These are phyloP conservation scores for Olyra latifolia DNA, from an alignment of 176 grass and related monocot species.

Conservation along the genomic window DNA sequence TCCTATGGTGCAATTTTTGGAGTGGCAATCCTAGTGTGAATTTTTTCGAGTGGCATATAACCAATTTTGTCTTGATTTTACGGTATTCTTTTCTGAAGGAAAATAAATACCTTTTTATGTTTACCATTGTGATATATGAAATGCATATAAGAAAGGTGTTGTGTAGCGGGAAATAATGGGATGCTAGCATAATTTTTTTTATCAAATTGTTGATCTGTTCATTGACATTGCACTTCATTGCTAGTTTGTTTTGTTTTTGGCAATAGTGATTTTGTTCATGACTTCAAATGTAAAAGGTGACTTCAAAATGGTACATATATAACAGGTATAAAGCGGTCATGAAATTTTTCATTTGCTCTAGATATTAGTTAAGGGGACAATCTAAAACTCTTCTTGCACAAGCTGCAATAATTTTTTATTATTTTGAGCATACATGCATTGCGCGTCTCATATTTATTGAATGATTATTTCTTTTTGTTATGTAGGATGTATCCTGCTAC, in stretches of 20 bases:
- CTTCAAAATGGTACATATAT: neutral
- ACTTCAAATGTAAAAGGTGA: neutral
- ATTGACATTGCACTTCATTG: neutral
- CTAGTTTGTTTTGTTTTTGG: neutral
- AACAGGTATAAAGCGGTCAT: neutral
- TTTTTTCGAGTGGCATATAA: too few relatives aligned
- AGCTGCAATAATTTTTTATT: neutral
- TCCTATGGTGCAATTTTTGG: too few relatives aligned
- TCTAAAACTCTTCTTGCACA: neutral
- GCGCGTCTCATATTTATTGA: neutral
- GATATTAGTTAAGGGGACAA: neutral
- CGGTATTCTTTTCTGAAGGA: neutral
- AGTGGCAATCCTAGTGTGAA: too few relatives aligned
- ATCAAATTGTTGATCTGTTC: neutral
- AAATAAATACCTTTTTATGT: neutral
- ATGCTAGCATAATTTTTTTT: neutral
- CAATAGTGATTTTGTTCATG: neutral
- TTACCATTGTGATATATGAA: neutral
- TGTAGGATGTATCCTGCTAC: conserved; percentile 35
- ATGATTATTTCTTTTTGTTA: neutral
- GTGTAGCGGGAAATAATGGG: neutral
- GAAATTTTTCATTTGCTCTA: neutral
- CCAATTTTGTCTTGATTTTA: neutral
- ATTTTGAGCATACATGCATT: neutral
- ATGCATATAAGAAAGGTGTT: neutral